Evolutionary conservation across 768 basidiomycete genomes (phyloP), one percentile per base, ranked within the genome.

Genomic region (Royoungia palumana): DNA sequence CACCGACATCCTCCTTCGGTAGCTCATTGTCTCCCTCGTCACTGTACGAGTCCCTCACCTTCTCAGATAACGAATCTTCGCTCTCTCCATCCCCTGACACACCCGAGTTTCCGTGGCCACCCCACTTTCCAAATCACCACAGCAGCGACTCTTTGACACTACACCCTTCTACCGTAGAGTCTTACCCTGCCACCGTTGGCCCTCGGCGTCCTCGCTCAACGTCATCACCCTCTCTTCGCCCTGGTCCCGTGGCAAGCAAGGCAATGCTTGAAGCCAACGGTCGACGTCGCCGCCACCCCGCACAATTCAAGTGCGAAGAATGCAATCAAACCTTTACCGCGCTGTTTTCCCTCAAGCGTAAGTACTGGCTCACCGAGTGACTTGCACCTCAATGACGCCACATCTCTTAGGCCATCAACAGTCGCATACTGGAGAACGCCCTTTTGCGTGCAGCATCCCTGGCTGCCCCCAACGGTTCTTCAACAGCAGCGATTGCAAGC

Each of bases 401-500:
- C 46, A 40, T 32, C 13, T 27, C 3, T n/a, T 25, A 67, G 66
- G 66, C 13, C 68, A 67, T 17, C 3, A 0, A 6, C 67, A 66
- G 27, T 67, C 66, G 0, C 66, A 67, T 35, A 57, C 53, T 14
- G 66, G 66, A 14, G 51, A 57, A 19, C 57, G 58, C 2, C 68
- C 61, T 1, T 68, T 57, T 50, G 19, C 1, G 1, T 67, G 66
- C 56, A 4, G 30, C 4, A 41, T 69, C 27, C 41, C 54, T 6
- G 67, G 67, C 2, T 67, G 66, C 46, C 6, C 1, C 0, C 66
- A 67, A 34, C 55, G 53, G 14, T 67, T 67, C 41, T 68, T 39
- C 50, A 67, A 67, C 46, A 65, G 51, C 35, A 69, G 66, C 11
- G 66, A 67, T 17, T 69, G 66, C 47, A 67, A 63, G 36, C 66